Conservation (phyloP, 257 asterid genomes). For the Gentiana macrophylla region DNA sequence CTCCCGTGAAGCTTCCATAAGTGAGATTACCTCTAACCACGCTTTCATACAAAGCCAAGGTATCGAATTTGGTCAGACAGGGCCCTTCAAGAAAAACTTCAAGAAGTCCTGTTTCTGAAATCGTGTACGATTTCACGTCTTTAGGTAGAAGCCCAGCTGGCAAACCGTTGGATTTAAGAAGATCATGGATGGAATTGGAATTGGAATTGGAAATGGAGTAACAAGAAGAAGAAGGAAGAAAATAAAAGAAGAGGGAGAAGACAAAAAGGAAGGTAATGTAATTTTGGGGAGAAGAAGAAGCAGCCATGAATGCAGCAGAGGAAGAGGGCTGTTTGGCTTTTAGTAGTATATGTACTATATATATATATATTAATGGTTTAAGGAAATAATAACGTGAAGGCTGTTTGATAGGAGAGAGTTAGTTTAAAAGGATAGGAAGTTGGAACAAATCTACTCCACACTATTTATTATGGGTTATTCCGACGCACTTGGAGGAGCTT, state of each 20-base stretch:
- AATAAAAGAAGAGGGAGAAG: conserved; percentile 7
- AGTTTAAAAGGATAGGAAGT: too few relatives aligned
- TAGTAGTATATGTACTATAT: conserved; percentile 2
- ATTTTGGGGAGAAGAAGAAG: conserved; percentile 28
- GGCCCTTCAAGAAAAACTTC: conserved; percentile 73
- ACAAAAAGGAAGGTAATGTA: conserved; percentile 7
- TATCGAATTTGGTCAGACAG: conserved; percentile 76
- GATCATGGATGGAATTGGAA: conserved; percentile 58
- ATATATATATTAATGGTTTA: conserved; percentile 12
- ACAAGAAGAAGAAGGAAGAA: conserved; percentile 6
- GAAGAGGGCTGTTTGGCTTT: neutral
- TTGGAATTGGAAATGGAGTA: conserved; percentile 5
- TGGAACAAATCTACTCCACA: too few relatives aligned
- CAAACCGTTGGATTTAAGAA: conserved; percentile 62
- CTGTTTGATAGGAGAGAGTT: conserved; percentile 15
- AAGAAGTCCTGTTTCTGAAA: conserved; percentile 57
- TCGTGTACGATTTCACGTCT: conserved; percentile 49
- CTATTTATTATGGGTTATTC: too few relatives aligned
- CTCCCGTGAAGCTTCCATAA: conserved; percentile 68
- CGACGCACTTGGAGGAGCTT: too few relatives aligned
- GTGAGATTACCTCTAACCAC: conserved; percentile 66
- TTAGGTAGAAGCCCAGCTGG: conserved; percentile 83
- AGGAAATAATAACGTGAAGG: conserved; percentile 17
- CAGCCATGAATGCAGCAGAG: neutral
- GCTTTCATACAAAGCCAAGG: conserved; percentile 76